phyloP scores from a whole-genome alignment of 805 yeast species.

The Danielia oregonensis region DNA sequence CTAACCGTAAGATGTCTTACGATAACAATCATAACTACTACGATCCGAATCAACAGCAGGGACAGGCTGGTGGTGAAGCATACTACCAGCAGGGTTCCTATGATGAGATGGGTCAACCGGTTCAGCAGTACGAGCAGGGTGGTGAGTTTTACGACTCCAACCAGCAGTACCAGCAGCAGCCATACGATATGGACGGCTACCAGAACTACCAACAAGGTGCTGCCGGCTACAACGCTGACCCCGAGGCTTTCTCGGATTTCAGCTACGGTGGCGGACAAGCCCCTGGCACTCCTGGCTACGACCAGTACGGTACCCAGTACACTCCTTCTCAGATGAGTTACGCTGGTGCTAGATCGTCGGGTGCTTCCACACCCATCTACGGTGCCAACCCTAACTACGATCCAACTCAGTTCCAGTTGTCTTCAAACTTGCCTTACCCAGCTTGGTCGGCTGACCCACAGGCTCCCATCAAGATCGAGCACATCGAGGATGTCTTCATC shows the following conservation, averaged over 20 bases:
- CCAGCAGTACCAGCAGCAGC: conserved; percentile 48
- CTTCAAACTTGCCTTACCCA: conserved; percentile 90
- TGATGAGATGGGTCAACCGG: conserved; percentile 28
- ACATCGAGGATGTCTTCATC: conserved; percentile 81
- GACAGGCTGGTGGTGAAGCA: conserved; percentile 22
- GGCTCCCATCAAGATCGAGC: conserved; percentile 77
- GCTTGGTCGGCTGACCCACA: conserved; percentile 98
- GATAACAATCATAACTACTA: conserved; percentile 47
- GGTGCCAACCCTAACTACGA: conserved; percentile 58
- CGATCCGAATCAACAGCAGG: conserved; percentile 26
- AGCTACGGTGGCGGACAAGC: conserved; percentile 51
- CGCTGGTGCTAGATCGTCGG: conserved; percentile 79
- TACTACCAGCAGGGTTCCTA: conserved; percentile 41
- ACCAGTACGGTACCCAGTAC: conserved; percentile 65
- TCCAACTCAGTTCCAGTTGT: conserved; percentile 63
- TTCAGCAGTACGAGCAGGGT: conserved; percentile 30
- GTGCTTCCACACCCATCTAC: conserved; percentile 91
- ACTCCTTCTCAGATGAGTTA: conserved; percentile 87
- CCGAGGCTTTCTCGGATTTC: conserved; percentile 66
- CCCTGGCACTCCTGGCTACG: conserved; percentile 64
- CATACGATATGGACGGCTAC: conserved; percentile 46
- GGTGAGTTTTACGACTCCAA: conserved; percentile 52
- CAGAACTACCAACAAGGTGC: conserved; percentile 29
- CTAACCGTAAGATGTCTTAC: conserved; percentile 51
- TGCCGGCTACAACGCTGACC: conserved; percentile 41